Percentiles rank a stretch among this genome's conserved stretches.
Evolutionary conservation across 2,329 filamentous ascomycete species (phyloP).

Genomic region (Pestalotiopsis sp.): DNA sequence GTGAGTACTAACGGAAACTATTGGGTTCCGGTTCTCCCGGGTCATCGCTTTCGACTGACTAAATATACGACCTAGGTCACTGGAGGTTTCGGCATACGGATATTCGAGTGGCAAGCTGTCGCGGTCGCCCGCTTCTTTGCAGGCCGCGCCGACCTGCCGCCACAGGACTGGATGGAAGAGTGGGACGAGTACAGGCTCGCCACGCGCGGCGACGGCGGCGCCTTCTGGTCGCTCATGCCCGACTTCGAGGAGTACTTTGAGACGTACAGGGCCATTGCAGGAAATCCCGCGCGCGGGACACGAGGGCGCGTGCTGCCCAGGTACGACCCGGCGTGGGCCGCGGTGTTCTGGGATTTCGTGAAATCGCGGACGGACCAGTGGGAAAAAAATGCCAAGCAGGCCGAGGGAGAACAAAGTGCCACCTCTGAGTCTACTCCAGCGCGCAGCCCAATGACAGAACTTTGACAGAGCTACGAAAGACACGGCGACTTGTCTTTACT

Average conservation of each 20-base stretch:
- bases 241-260: constrained; percentile 69
- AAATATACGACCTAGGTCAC: constrained; percentile 61
- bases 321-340: constrained; percentile 10
- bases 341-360: neutral
- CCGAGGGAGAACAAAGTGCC: neutral
- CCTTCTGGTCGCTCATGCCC: constrained; percentile 57
- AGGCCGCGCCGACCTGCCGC: constrained; percentile 51
- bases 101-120: constrained; percentile 67
- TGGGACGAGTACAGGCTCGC: constrained; percentile 60
- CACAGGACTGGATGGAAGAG: constrained; percentile 43
- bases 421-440: too few relatives aligned
- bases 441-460: too few relatives aligned
- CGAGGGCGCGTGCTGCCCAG: constrained; percentile 7
- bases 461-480: too few relatives aligned
- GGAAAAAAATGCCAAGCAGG: constrained; percentile 6
- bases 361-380: constrained; percentile 5
- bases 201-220: constrained; percentile 53
- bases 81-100: neutral
- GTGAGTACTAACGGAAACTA: constrained; percentile 39
- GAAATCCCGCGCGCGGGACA: constrained; percentile 21
- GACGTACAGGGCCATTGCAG: constrained; percentile 47
- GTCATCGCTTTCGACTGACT: neutral
- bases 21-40: neutral
- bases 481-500: too few relatives aligned
- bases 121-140: constrained; percentile 59